A percentile compares a stretch with the other conserved stretches of the same genome.
Conservation (phyloP, 2,329 filamentous ascomycete genomes). For the Arachnopeziza araneosa region DNA sequence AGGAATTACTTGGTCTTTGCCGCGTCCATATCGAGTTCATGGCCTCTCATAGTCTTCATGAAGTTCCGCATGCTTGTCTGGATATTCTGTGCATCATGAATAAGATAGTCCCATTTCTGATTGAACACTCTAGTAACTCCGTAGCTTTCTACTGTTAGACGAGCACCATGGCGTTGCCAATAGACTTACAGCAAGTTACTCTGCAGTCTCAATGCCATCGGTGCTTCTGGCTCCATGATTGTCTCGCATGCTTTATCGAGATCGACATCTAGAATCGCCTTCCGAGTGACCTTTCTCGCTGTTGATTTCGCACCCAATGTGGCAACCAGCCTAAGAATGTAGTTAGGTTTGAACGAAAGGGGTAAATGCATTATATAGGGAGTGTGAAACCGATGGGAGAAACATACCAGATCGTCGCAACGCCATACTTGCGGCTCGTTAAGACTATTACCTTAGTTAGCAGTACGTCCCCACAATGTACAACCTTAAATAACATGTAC, state of each 20-base stretch:
- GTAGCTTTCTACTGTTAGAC: slow-evolving; percentile 42
- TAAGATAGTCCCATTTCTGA: slow-evolving; percentile 82
- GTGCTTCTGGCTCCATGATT: slow-evolving; percentile 79
- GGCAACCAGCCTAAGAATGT: slow-evolving; percentile 69
- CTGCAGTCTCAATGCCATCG: slow-evolving; percentile 85
- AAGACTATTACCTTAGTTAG: slow-evolving; percentile 50
- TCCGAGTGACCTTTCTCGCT: slow-evolving; percentile 70
- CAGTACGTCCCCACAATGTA: background rate
- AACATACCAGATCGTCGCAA: slow-evolving; percentile 86
- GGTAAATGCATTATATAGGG: slow-evolving; percentile 1
- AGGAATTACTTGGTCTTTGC: slow-evolving; percentile 62
- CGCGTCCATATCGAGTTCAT: slow-evolving; percentile 63
- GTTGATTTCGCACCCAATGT: slow-evolving; percentile 72
- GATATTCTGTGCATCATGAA: slow-evolving; percentile 71
- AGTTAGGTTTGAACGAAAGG: background rate
- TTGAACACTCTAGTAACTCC: slow-evolving; percentile 80
- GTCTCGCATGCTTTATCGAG: slow-evolving; percentile 81
- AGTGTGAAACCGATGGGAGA: background rate
- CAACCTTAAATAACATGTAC: slow-evolving; percentile 52
- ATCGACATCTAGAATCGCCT: slow-evolving; percentile 83
- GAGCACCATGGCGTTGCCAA: background rate
- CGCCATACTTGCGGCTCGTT: slow-evolving; percentile 80
- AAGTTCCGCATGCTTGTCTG: slow-evolving; percentile 68
- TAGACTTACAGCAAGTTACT: slow-evolving; percentile 68
- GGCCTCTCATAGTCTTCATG: slow-evolving; percentile 50